Conservation (phyloP, 2,329 filamentous ascomycete species). For the Polytolypa hystricis region DNA sequence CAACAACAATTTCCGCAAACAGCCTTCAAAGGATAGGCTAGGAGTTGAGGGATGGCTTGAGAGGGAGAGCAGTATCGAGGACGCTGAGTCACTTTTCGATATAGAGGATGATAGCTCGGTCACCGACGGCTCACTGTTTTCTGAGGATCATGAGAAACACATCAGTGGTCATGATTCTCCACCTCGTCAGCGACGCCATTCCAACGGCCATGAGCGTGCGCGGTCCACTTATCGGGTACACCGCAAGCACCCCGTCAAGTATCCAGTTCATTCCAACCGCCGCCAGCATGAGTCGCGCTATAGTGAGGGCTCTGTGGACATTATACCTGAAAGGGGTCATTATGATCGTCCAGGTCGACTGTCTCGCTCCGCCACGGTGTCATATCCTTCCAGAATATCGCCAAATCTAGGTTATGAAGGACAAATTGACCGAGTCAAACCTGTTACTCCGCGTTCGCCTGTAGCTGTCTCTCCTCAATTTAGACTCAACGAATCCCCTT, state of each 20-base stretch:
- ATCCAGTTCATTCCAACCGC: constrained; percentile 1
- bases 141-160: constrained; percentile 15
- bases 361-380: background rate
- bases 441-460: constrained; percentile 4
- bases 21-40: constrained; percentile 5
- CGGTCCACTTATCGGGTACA: constrained; percentile 18
- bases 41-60: constrained; percentile 11
- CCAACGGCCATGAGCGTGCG: constrained; percentile 11
- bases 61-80: constrained; percentile 17
- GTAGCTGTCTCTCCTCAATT: background rate
- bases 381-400: constrained; percentile 6
- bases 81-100: constrained; percentile 22
- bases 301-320: constrained; percentile 14
- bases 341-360: constrained; percentile 1
- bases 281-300: constrained; percentile 10
- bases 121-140: constrained; percentile 17
- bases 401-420: constrained; percentile 13
- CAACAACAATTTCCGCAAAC: constrained; percentile 10
- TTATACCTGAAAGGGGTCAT: constrained; percentile 17
- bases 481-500: background rate
- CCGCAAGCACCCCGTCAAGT: constrained; percentile 15
- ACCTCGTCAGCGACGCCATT: constrained; percentile 13
- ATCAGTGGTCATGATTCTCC: constrained; percentile 12
- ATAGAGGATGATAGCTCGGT: constrained; percentile 17
- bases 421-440: constrained; percentile 9